Evolutionary conservation across 2,329 filamentous ascomycete genomes (phyloP).

Genomic region (Exophiala mesophila): DNA sequence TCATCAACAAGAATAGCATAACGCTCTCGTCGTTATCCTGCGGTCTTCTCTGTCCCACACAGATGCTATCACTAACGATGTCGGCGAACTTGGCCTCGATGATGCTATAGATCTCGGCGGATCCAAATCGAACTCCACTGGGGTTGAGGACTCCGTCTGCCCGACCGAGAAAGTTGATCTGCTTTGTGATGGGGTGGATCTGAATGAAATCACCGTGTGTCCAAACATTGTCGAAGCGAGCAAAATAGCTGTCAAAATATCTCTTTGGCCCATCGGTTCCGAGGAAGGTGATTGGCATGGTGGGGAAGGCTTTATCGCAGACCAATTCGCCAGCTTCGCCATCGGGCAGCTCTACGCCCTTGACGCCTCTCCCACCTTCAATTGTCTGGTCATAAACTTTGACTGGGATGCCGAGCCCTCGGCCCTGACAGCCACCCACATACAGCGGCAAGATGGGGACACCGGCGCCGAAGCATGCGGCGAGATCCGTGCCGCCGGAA

Average conservation of each 20-base stretch:
- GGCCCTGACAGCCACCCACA: slow-evolving; percentile 52
- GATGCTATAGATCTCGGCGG: slow-evolving; percentile 95
- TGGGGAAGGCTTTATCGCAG: slow-evolving; percentile 65
- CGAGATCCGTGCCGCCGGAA: slow-evolving; percentile 52
- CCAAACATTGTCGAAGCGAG: slow-evolving; percentile 55
- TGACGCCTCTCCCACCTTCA: slow-evolving; percentile 36
- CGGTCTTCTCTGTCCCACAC: slow-evolving; percentile 69
- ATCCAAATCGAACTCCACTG: slow-evolving; percentile 83
- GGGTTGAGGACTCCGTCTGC: slow-evolving; percentile 60
- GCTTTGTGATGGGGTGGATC: slow-evolving; percentile 62
- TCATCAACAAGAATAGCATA: slow-evolving; percentile 57
- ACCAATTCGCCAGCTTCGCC: slow-evolving; percentile 73
- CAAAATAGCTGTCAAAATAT: slow-evolving; percentile 42
- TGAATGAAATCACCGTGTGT: slow-evolving; percentile 77
- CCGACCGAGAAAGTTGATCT: slow-evolving; percentile 62
- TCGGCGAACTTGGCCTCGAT: slow-evolving; percentile 57
- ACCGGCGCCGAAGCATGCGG: slow-evolving; percentile 38
- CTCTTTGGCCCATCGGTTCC: slow-evolving; percentile 48
- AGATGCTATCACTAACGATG: slow-evolving; percentile 66
- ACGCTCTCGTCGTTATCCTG: slow-evolving; percentile 55
- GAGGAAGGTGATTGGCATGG: slow-evolving; percentile 66
- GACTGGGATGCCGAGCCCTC: slow-evolving; percentile 49
- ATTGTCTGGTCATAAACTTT: slow-evolving; percentile 55
- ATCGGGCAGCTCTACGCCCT: slow-evolving; percentile 50
- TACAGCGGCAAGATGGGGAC: slow-evolving; percentile 67